phyloP scores from a whole-genome alignment of 164 flowering plant genomes.

The Euptelea pleiosperma region DNA sequence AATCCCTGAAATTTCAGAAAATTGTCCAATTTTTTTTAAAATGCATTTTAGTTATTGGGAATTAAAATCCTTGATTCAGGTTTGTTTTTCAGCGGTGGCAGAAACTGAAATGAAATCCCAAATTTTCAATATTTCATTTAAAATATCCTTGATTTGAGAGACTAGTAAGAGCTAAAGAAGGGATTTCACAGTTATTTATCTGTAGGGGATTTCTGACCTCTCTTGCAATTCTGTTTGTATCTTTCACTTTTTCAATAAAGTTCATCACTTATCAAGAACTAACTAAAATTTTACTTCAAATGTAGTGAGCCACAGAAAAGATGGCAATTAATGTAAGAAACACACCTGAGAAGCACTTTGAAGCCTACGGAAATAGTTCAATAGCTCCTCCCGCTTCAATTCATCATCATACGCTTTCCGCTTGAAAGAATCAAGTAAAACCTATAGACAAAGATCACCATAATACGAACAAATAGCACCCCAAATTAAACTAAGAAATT shows the following conservation, averaged over 20 bases:
- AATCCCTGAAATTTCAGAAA: too few species aligned
- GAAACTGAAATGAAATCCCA: too few species aligned
- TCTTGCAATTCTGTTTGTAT: too few species aligned
- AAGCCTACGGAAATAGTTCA: conserved; percentile 65
- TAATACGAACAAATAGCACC: neutral
- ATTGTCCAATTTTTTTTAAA: too few species aligned
- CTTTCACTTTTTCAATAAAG: neutral
- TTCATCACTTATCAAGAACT: neutral
- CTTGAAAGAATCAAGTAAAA: conserved; percentile 79
- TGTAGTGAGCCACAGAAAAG: neutral
- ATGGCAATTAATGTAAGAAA: neutral
- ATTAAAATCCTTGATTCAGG: too few species aligned
- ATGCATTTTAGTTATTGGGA: too few species aligned
- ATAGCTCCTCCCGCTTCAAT: conserved; percentile 79
- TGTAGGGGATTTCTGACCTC: too few species aligned
- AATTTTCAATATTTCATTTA: too few species aligned
- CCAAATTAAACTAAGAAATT: neutral
- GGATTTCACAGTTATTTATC: too few species aligned
- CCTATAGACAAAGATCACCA: conserved; percentile 46
- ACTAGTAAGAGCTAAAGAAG: too few species aligned
- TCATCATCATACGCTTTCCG: conserved; percentile 92
- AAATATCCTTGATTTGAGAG: too few species aligned
- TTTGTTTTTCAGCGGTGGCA: too few species aligned
- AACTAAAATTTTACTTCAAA: neutral
- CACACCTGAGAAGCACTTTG: conserved; percentile 68